phyloP scores from a whole-genome alignment of 495 filamentous ascomycete species.

The Trichoderma reesei region DNA sequence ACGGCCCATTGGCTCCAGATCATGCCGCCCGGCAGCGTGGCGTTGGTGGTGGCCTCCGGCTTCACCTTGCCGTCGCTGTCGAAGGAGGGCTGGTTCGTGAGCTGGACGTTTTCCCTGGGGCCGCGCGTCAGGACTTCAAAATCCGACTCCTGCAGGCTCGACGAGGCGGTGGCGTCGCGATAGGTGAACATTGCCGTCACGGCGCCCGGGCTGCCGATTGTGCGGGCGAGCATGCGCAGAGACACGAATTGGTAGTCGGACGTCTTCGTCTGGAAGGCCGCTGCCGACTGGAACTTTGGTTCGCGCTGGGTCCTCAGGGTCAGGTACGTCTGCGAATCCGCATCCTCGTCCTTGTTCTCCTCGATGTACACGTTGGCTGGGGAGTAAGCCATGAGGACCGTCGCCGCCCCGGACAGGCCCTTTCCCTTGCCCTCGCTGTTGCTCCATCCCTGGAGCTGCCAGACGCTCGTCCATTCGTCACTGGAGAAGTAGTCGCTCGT shows the following conservation, averaged over 20 bases:
- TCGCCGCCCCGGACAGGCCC: slow-evolving; percentile 26
- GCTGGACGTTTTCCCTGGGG: slow-evolving; percentile 46
- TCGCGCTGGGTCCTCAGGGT: slow-evolving; percentile 52
- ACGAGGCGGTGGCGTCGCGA: slow-evolving; percentile 22
- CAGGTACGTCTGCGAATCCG: slow-evolving; percentile 41
- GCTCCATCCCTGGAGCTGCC: slow-evolving; percentile 50
- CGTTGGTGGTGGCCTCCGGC: slow-evolving; percentile 34
- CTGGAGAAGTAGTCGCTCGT: slow-evolving; percentile 33
- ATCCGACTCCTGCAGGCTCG: slow-evolving; percentile 58
- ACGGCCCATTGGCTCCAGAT: slow-evolving; percentile 61
- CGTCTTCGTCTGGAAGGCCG: slow-evolving; percentile 52
- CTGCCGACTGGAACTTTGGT: slow-evolving; percentile 46
- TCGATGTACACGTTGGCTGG: slow-evolving; percentile 57
- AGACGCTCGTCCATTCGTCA: slow-evolving; percentile 37
- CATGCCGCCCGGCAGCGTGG: slow-evolving; percentile 32
- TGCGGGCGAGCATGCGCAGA: slow-evolving; percentile 50
- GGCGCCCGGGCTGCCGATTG: slow-evolving; percentile 45
- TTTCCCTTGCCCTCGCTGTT: slow-evolving; percentile 17
- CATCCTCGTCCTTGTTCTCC: slow-evolving; percentile 24
- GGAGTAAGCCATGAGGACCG: slow-evolving; percentile 49
- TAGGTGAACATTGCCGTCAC: slow-evolving; percentile 68
- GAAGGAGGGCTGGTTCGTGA: slow-evolving; percentile 62
- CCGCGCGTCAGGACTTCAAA: slow-evolving; percentile 64
- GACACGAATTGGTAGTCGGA: slow-evolving; percentile 49
- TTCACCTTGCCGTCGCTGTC: slow-evolving; percentile 35